Base-by-base conservation (phyloP, 2,329 filamentous ascomycete species). In the Trichoderma arundinaceum region DNA sequence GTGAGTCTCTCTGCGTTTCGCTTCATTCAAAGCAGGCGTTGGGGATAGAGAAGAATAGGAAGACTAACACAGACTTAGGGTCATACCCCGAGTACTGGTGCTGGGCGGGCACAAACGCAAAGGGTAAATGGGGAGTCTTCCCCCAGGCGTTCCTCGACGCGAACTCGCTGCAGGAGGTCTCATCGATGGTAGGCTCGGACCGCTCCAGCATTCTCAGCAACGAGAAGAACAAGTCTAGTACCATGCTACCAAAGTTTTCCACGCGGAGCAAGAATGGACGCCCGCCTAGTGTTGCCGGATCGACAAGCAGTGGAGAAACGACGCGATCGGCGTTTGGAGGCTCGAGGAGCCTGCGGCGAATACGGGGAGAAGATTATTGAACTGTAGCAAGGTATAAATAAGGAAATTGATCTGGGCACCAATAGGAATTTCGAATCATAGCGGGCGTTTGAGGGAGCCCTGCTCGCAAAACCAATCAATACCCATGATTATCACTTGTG, bases 121-220 rank as follows among this genome's bases (percentile, higher is more conserved):
- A 82, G 67, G 83, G 83, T 4, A 83, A 81, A 73, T 81, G 78
- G 76, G 84, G 84, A 32, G 78, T 86, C 58, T 86, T 86, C 71
- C 83, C 82, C 15, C 77, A 80, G 67, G 80, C 78, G 3, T 83
- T 83, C 68, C 74, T 86, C 48, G 81, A 84, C 69, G 73, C 75
- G 15, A 76, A 74, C 56, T 80, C 82, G 28, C 69, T 86, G n/a
- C 76, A 77, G 52, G 81, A 82, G 28, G 72, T 73, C 9, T 32
- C 48, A 4, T 67, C 66, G 12, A 62, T 68, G 1, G 69, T 70
- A 56, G 71, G 68, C 19, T 74, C 70, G 8, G 74, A 77, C 56
- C 70, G 75, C 17, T 73, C 73, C 38, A 75, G 69, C 62, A 69
- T 74, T 7, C 57, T 76, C 57, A 77, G 73, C 59, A 74, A 72